Conservation (phyloP, 192 early-diverging fungal species). For the Backusella westeae region DNA sequence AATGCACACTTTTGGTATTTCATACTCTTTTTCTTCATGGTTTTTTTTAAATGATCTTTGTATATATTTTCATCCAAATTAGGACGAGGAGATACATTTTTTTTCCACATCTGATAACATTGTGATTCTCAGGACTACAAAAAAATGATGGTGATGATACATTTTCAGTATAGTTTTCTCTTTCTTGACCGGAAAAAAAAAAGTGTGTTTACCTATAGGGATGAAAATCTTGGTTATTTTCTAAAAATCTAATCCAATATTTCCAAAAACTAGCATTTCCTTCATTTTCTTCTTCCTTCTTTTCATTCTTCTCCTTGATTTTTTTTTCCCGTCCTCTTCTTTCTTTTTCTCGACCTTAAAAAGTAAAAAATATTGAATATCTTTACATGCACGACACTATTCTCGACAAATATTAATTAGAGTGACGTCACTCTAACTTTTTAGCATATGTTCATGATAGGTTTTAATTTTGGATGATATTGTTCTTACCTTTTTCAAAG, state of each 20-base stretch:
- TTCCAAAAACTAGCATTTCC: background rate
- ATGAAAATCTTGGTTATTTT: background rate
- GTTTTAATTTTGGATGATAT: no score
- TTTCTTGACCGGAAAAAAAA: background rate
- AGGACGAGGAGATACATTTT: background rate
- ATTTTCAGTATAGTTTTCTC: background rate
- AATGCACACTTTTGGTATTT: background rate
- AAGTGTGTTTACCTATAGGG: background rate
- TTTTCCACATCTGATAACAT: background rate
- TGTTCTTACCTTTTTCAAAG: no score
- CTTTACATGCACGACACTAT: no score
- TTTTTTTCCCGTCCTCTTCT: background rate
- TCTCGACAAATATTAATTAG: no score
- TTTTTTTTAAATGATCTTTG: background rate
- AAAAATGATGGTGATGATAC: background rate
- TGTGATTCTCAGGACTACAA: slow-evolving; percentile 2
- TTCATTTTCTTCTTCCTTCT: no score
- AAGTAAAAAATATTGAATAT: background rate
- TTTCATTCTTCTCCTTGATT: no score
- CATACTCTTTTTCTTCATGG: background rate
- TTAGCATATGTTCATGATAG: no score
- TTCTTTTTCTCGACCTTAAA: background rate
- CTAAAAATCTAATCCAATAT: background rate
- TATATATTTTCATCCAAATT: slow-evolving; percentile 6
- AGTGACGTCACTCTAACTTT: no score